Evolutionary conservation across 202 grass and related monocot genomes (phyloP), one percentile per base, ranked within the genome.

Genomic region (Carex arenaria): DNA sequence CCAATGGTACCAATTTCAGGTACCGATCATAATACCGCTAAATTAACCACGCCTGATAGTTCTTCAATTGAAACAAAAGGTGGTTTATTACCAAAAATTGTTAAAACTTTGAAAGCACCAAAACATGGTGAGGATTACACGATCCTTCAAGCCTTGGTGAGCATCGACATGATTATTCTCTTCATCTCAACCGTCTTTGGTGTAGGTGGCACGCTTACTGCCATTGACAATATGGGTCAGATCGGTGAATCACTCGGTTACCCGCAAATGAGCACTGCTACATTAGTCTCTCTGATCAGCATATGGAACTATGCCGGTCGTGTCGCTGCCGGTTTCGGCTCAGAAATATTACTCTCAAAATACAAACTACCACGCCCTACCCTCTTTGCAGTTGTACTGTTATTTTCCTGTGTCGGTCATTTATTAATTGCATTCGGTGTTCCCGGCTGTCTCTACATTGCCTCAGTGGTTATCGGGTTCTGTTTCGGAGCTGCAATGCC

Each of bases 301-400:
- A 86, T 86, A 19, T 86, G 85, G 85, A 86, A 86, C 34, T 86
- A 86, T 69, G 49, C 66, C 1, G 85, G 85, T n/a, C 47, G 85
- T 18, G 85, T 86, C 0, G 31, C 85, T 18, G 9, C 78, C 13
- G 85, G 85, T 11, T 86, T 86, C 28, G 85, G 43, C 43, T 86
- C 85, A 8, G 85, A 86, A 80, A 72, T 72, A 47, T 36, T 81
- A 17, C 64, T 86, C 2, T 45, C 18, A 53, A 69, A 61, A 69
- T 81, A 72, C 53, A 81, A 81, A 45, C 28, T 86, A 5, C 85
- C 85, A 53, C 78, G 85, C 47, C 85, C 85, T 14, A 70, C 63
- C 56, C 55, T 87, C 17, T 61, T 87, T 10, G 72, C 85, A 0
- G 52, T 31, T 22, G 10, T 87, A 57, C 85, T 83, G 51, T 42